Conservation (phyloP, 108 stramenopile species). For the Nitzschia inconspicua region DNA sequence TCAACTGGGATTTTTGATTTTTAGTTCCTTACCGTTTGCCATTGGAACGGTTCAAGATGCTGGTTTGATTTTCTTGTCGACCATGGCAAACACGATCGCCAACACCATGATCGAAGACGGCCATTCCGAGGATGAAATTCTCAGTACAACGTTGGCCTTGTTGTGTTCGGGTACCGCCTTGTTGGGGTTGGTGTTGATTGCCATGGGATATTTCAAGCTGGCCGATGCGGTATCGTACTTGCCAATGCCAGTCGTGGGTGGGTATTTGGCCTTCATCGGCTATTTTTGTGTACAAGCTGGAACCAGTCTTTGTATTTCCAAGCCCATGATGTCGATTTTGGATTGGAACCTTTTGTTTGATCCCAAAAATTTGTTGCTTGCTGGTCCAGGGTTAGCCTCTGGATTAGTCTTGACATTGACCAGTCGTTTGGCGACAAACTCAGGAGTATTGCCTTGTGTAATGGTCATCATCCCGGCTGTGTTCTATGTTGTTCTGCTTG, state of each 20-base stretch:
- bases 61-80: slow-evolving; percentile 89
- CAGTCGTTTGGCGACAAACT: slow-evolving; percentile 45
- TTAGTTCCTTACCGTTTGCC: slow-evolving; percentile 84
- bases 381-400: slow-evolving; percentile 73
- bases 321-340: slow-evolving; percentile 54
- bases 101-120: slow-evolving; percentile 48
- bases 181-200: slow-evolving; percentile 78
- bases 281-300: slow-evolving; percentile 95
- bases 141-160: slow-evolving; percentile 68
- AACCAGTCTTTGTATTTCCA: slow-evolving; percentile 76
- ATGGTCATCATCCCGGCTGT: slow-evolving; percentile 82
- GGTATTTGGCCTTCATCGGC: slow-evolving; percentile 95
- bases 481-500: slow-evolving; percentile 74
- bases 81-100: slow-evolving; percentile 88
- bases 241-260: slow-evolving; percentile 87
- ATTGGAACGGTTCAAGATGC: slow-evolving; percentile 97
- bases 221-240: slow-evolving; percentile 92
- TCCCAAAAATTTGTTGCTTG: slow-evolving; percentile 49
- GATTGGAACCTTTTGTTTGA: slow-evolving; percentile 71
- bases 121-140: slow-evolving; percentile 49
- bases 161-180: slow-evolving; percentile 75
- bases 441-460: slow-evolving; percentile 71
- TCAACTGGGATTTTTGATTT: slow-evolving; percentile 80
- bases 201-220: slow-evolving; percentile 83
- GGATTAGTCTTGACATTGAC: slow-evolving; percentile 73